Evolutionary conservation across 169 alveolate genomes (phyloP).

Genomic region (Cryptosporidium baileyi): DNA sequence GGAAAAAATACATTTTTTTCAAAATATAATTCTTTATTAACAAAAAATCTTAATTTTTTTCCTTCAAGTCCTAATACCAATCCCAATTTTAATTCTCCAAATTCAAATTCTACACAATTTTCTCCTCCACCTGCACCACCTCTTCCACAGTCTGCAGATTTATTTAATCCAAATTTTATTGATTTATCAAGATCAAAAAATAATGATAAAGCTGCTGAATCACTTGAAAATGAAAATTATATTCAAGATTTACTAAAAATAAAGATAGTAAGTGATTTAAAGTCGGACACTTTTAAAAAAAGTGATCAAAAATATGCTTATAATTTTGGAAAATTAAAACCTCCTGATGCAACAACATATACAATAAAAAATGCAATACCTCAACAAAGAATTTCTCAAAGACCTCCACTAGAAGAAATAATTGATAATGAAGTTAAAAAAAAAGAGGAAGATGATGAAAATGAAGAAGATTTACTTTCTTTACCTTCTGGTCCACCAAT

Average conservation of each 20-base stretch:
- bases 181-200: no score
- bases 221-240: neutral
- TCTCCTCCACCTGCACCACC: slow-evolving; percentile 43
- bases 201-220: neutral
- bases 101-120: neutral
- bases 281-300: neutral
- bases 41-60: no score
- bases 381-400: neutral
- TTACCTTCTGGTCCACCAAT: slow-evolving; percentile 43
- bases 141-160: slow-evolving; percentile 4
- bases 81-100: neutral
- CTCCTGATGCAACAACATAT: neutral
- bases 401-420: slow-evolving; percentile 5
- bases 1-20: no score
- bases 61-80: no score
- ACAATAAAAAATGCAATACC: neutral
- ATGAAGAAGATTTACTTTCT: neutral
- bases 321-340: neutral
- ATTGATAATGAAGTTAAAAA: neutral
- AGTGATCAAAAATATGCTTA: slow-evolving; percentile 5
- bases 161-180: neutral
- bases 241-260: neutral
- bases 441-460: neutral
- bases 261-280: neutral
- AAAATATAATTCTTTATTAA: no score